Evolutionary conservation across 768 basidiomycete species (phyloP).

Genomic region (Suillus bovinus): DNA sequence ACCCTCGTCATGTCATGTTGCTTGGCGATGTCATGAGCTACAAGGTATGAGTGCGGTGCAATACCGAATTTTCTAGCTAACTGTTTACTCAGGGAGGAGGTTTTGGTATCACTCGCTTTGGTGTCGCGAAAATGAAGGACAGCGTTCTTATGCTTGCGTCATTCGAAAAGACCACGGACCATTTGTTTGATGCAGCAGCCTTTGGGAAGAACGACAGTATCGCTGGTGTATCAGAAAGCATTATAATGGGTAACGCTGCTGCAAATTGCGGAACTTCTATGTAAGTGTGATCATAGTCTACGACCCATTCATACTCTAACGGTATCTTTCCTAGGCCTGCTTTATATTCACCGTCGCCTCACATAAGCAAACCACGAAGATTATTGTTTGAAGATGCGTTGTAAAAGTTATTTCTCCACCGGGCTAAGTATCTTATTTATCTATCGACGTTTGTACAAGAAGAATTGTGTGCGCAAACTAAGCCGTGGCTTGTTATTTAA

Average conservation of each 20-base stretch:
- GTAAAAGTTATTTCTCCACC: neutral
- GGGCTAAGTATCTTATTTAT: slow-evolving; percentile 1
- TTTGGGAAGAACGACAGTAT: slow-evolving; percentile 95
- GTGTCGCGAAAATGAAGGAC: slow-evolving; percentile 99
- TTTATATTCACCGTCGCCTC: slow-evolving; percentile 31
- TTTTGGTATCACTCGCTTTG: slow-evolving; percentile 96
- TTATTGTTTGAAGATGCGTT: slow-evolving; percentile 38
- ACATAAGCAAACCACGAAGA: slow-evolving; percentile 35
- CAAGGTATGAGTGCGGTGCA: slow-evolving; percentile 56
- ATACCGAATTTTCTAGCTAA: neutral
- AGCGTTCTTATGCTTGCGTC: slow-evolving; percentile 98
- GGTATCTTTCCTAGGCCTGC: slow-evolving; percentile 31
- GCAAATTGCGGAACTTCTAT: slow-evolving; percentile 94
- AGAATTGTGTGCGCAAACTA: neutral
- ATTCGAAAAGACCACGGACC: slow-evolving; percentile 99
- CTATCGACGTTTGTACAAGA: neutral
- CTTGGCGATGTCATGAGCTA: slow-evolving; percentile 99
- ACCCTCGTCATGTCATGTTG: slow-evolving; percentile 97
- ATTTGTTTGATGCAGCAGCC: slow-evolving; percentile 96
- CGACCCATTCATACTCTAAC: slow-evolving; percentile 6
- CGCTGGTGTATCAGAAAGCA: slow-evolving; percentile 97
- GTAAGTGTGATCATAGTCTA: slow-evolving; percentile 45
- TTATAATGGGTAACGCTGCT: slow-evolving; percentile 98
- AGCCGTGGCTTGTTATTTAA: neutral
- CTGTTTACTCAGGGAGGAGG: slow-evolving; percentile 81